Percentiles rank a stretch among this genome's conserved stretches.
Evolutionary conservation across 2,329 filamentous ascomycete species (phyloP).

Genomic region (Thielaviopsis euricoi): DNA sequence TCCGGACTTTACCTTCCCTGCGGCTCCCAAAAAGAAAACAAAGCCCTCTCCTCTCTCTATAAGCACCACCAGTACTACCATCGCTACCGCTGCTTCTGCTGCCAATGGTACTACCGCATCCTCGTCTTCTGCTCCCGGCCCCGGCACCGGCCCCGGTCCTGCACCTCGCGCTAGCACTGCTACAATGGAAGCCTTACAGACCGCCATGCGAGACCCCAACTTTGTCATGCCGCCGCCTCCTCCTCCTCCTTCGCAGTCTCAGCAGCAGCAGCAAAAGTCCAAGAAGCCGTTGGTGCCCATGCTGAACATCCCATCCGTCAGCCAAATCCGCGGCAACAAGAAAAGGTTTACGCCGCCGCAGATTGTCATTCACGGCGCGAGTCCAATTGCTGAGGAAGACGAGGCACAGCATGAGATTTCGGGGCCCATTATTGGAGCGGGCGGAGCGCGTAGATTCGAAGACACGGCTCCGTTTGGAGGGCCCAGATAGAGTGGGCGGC

Average conservation of each 20-base stretch:
- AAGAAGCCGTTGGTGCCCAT: conserved; percentile 18
- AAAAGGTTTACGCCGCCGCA: conserved; percentile 23
- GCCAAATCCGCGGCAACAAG: conserved; percentile 24
- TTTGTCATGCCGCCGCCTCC: conserved; percentile 16
- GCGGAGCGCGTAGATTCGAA: background rate
- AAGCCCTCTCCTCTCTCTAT: background rate
- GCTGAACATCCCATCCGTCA: conserved; percentile 23
- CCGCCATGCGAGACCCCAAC: conserved; percentile 3
- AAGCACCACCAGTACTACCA: too few species aligned
- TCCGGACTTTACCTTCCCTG: background rate
- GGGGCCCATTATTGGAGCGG: background rate
- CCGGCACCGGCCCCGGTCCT: background rate
- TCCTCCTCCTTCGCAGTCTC: too few species aligned
- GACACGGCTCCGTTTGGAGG: background rate
- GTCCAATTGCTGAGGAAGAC: conserved; percentile 16
- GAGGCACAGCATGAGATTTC: conserved; percentile 9
- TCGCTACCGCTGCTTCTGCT: background rate
- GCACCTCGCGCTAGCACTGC: background rate
- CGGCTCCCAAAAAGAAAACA: background rate
- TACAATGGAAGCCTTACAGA: background rate
- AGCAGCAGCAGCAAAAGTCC: conserved; percentile 7
- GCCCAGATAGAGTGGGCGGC: background rate
- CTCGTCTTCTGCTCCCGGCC: background rate
- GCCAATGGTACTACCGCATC: too few species aligned
- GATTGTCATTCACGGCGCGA: conserved; percentile 16